A percentile compares a stretch with the other conserved stretches of the same genome.
phyloP scores from a whole-genome alignment of 2,329 filamentous ascomycete genomes.

The Trichoderma breve region DNA sequence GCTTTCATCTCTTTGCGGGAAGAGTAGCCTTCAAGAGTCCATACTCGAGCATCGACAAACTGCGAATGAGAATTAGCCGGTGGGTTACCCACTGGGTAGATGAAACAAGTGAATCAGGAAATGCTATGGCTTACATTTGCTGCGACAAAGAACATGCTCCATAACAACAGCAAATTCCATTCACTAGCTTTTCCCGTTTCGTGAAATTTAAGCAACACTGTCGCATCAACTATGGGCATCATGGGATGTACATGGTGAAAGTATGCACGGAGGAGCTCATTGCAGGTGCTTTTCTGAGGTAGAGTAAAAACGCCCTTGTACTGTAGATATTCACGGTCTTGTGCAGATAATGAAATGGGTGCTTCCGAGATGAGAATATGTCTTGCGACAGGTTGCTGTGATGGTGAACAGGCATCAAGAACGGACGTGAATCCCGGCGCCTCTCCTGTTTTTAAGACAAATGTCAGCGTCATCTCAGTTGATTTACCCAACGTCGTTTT shows the following conservation, averaged over 20 bases:
- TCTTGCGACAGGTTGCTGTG: background rate
- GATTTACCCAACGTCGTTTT: too few species aligned
- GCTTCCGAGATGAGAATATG: conserved; percentile 1
- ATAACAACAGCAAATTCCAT: background rate
- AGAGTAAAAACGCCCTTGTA: background rate
- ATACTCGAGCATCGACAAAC: conserved; percentile 1
- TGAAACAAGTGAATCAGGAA: background rate
- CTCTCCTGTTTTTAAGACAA: background rate
- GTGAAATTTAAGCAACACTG: background rate
- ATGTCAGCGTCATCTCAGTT: background rate
- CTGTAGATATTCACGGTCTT: background rate
- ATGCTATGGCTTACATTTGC: background rate
- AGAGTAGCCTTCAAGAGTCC: background rate
- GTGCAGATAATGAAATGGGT: background rate
- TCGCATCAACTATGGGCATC: conserved; percentile 9
- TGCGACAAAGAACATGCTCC: conserved; percentile 15
- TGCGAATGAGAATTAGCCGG: background rate
- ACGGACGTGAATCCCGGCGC: background rate
- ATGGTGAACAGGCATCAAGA: background rate
- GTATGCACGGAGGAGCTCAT: conserved; percentile 1
- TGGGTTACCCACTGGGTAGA: background rate
- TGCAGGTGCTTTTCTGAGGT: background rate
- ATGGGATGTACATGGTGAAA: conserved; percentile 11
- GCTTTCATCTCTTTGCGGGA: conserved; percentile 11
- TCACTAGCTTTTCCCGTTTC: background rate